Evolutionary conservation across 345 rosid genomes (phyloP), one percentile per base, ranked within the genome.

Genomic region (Anacardium occidentale): DNA sequence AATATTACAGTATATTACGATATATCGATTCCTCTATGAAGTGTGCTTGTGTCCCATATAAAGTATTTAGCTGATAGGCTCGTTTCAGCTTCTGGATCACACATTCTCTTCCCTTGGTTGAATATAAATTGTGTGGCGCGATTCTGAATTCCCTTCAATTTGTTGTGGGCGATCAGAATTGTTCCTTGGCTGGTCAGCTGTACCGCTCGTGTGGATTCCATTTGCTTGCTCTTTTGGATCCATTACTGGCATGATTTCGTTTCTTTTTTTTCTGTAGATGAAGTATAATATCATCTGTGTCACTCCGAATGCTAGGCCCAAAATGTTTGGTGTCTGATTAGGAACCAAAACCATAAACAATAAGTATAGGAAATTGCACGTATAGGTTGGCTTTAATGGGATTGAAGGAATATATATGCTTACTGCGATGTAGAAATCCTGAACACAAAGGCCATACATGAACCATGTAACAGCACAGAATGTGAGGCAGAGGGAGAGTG

Each of bases 221-320:
- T 22, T 12, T 52, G 60, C 42, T 77, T 40, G 5, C 13, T 73
- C 75, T 69, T 69, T 45, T 29, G 52, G 60, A 50, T 69, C 48
- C 9, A 11, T 70, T 47, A 68, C 77, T 0, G 78, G 74, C 72
- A 76, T 25, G 5, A 78, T 53, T 47, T 62, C 61, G 20, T 44
- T 70, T 40, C 61, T 71, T 26, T 40, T 61, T 26, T 68, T 64
- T 17, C 66, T 74, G 58, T 87, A 87, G 10, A 75, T 29, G 44
- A 75, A 4, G 80, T 81, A 89, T 26, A 89, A 40, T 52, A 73
- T 70, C 88, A 87, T 87, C 80, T 87, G 91, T 29, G 73, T 59
- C 4, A 77, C 12, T 14, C 91, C 94, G 22, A 87, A 81, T 13
- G 45, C 25, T 32, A 87, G 70, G 25, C 91, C 88, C 12, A 87